Conservation (phyloP, 192 early-diverging fungal species). For the Coemansia sp. region DNA sequence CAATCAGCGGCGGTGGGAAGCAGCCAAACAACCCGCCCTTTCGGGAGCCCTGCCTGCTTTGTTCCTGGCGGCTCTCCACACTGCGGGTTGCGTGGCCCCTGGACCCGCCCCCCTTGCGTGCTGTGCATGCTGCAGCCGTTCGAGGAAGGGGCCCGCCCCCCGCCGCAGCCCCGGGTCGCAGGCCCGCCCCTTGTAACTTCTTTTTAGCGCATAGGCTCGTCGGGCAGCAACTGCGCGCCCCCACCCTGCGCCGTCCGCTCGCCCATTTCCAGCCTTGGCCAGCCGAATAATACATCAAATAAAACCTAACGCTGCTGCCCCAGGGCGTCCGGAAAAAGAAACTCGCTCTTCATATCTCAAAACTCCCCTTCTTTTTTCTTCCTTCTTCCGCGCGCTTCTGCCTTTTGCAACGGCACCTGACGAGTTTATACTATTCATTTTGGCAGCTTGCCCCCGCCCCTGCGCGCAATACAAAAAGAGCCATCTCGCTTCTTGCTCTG, state of each 20-base stretch:
- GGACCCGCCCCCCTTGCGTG: not conserved
- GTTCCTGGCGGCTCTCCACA: conserved; percentile 3
- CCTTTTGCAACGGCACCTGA: conserved; percentile 9
- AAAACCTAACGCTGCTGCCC: conserved; percentile 12
- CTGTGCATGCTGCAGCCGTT: not conserved
- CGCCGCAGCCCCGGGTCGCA: not conserved
- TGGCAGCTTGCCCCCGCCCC: not conserved
- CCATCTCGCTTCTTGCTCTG: too few relatives aligned
- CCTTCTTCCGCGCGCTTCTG: conserved; percentile 3
- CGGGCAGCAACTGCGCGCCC: not conserved
- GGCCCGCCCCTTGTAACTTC: not conserved
- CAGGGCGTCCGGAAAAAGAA: not conserved
- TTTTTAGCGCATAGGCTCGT: not conserved
- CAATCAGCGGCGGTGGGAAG: conserved; percentile 10
- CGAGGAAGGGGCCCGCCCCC: not conserved
- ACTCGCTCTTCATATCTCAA: conserved; percentile 10
- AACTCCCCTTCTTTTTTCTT: conserved; percentile 2
- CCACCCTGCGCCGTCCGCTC: not conserved
- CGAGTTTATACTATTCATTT: conserved; percentile 2
- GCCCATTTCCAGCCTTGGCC: not conserved
- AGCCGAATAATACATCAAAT: conserved; percentile 28
- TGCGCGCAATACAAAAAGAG: not conserved
- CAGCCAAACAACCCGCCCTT: conserved; percentile 6
- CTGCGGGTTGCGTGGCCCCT: not conserved
- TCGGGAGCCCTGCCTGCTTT: conserved; percentile 2